Evolutionary conservation across 2,329 filamentous ascomycete species (phyloP), one percentile per base, ranked within the genome.

Genomic region (Trichophyton rubrum): DNA sequence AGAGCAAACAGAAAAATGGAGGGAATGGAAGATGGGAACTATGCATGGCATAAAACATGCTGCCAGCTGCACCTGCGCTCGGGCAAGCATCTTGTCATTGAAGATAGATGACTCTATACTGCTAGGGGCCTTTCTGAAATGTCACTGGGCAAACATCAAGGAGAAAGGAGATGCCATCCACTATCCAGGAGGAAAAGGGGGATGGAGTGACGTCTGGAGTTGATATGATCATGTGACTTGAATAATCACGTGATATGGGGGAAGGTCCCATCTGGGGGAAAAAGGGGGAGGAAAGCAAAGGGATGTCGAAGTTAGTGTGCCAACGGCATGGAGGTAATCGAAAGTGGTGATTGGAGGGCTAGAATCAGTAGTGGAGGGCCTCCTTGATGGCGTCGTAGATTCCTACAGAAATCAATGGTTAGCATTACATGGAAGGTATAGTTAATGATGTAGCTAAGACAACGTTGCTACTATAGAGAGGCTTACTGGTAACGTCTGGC

Each of bases 401-500:
- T 69, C 86, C 85, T 88, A 49, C 35, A 24, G 45, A 17, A 1
- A 35, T 63, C 20, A 17, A 49, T 60, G 45, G n/a, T 60, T 35
- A 27, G 22, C 11, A n/a, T 35, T 13, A 60, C 13, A 13, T n/a
- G n/a, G 15, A 11, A 9, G 35, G 56, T 22, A 13, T 30, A 30
- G 27, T 30, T 6, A 1, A 38, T 38, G 33, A 38, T 38, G 11
- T 38, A 38, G 27, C 27, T 38, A 13, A 6, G 3, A 9, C 33
- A 38, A 38, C 8, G 3, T 11, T 11, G 33, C 11, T 9, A 13
- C 33, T 38, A 13, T 9, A 38, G 33, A 38, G 33, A 5, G 15
- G 87, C 89, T 85, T 77, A 95, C 90, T 85, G 13, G 88, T 83
- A 67, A 95, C 86, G 74, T 96, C 91, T 0, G 91, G 91, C 60